A percentile compares a stretch with the other conserved stretches of the same genome.
Evolutionary conservation across 805 yeast species (phyloP).

Genomic region (Candida berthetii): DNA sequence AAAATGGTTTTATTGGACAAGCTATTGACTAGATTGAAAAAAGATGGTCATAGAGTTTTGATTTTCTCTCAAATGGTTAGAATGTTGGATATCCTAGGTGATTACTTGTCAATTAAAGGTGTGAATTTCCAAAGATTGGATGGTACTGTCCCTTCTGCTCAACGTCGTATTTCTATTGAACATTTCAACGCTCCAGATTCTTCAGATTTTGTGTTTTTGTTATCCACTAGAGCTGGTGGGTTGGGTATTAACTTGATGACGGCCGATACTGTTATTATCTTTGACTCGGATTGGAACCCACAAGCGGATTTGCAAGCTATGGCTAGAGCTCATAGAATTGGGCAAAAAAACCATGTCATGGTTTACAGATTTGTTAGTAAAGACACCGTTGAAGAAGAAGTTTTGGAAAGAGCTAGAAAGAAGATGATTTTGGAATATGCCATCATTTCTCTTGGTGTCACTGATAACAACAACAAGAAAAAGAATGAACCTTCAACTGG

Average conservation of each 20-base stretch:
- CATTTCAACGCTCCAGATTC: constrained; percentile 94
- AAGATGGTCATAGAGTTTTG: constrained; percentile 94
- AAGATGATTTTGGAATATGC: constrained; percentile 99
- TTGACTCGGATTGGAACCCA: constrained; percentile 99
- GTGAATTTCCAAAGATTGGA: constrained; percentile 87
- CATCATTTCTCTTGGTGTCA: constrained; percentile 90
- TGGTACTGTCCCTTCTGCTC: constrained; percentile 94
- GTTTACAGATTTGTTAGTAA: constrained; percentile 97
- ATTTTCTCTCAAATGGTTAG: constrained; percentile 97
- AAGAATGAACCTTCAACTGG: constrained; percentile 73
- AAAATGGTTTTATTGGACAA: constrained; percentile 96
- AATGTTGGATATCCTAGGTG: constrained; percentile 92
- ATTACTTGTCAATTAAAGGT: constrained; percentile 83
- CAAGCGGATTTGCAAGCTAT: constrained; percentile 99
- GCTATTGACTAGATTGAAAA: constrained; percentile 70
- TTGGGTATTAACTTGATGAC: constrained; percentile 96
- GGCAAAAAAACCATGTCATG: constrained; percentile 98
- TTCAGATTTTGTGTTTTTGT: constrained; percentile 86
- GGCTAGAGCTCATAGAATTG: constrained; percentile 99
- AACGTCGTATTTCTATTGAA: constrained; percentile 90
- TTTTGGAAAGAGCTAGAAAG: constrained; percentile 91
- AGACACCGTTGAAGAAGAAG: constrained; percentile 97
- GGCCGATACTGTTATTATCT: constrained; percentile 97
- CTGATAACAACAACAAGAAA: constrained; percentile 52
- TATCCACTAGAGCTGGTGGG: constrained; percentile 97